Conservation (phyloP, 768 basidiomycete species). For the Russula foetens region DNA sequence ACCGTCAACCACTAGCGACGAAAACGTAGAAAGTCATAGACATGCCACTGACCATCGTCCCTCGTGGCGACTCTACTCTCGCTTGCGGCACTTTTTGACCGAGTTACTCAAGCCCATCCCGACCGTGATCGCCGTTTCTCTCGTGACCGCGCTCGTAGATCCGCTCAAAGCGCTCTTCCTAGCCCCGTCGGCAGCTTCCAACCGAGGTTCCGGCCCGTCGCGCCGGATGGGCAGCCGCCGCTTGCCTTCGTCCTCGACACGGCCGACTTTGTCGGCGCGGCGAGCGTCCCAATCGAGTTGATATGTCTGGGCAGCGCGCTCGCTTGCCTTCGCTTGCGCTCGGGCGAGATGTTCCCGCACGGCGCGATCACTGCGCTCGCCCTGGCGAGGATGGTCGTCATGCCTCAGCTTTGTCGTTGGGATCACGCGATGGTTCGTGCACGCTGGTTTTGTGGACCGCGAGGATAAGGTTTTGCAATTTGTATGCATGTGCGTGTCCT, state of each 20-base stretch:
- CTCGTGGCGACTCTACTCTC: neutral
- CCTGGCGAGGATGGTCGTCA: constrained; percentile 44
- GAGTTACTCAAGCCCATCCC: constrained; percentile 40
- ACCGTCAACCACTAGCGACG: constrained; percentile 4
- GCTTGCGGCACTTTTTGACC: neutral
- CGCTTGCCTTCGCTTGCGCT: constrained; percentile 48
- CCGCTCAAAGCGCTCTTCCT: constrained; percentile 57
- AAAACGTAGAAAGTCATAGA: neutral
- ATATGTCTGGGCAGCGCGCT: constrained; percentile 56
- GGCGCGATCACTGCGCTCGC: constrained; percentile 49
- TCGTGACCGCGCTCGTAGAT: constrained; percentile 49
- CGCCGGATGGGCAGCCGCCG: constrained; percentile 62
- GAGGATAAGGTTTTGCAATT: constrained; percentile 55
- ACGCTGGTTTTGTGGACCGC: constrained; percentile 36
- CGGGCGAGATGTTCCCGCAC: constrained; percentile 36
- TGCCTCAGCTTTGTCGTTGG: constrained; percentile 55
- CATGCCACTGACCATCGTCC: neutral
- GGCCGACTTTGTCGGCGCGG: constrained; percentile 49
- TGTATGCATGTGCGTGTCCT: constrained; percentile 52
- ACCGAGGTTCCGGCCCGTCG: constrained; percentile 29
- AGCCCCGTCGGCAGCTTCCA: constrained; percentile 33
- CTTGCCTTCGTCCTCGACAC: constrained; percentile 54
- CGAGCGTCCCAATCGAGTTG: constrained; percentile 55
- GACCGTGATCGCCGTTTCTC: constrained; percentile 42
- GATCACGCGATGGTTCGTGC: constrained; percentile 42